Base-by-base conservation (phyloP, 2,329 filamentous ascomycete species). In the Boeremia exigua region DNA sequence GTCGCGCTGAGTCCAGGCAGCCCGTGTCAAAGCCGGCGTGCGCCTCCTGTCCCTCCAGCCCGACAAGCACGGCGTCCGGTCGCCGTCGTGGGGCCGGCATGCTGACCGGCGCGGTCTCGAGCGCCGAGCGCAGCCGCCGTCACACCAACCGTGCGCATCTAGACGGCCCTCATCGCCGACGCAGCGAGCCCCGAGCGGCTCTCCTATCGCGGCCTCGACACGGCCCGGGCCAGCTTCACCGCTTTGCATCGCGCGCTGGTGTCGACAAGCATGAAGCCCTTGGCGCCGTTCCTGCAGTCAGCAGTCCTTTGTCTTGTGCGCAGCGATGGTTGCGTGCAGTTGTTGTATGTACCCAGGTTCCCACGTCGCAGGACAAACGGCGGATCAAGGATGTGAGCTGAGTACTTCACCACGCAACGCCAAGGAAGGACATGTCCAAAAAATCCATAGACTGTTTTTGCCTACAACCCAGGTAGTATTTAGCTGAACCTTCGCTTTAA, bases 81-180 rank as follows among this genome's bases (percentile, higher is more conserved):
- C 70, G 17, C 62, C 68, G 17, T 56, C 59, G 2, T 52, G 66
- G 19, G 66, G 70, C 70, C 1, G 70, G 68, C 11, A 65, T 70
- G 60, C 19, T 67, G 23, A 69, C 69, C 7, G 70, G 70, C 12
- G 58, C 61, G 7, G 61, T 65, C 19, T 23, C 1, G 70, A 71
- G 45, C 19, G 19, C 19, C 19, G 19, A 70, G 67, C 38, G 45
- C 71, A 5, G 47, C 70, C 6, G 69, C 69, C 12, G 68, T 73
- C 3, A 73, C 69, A n/a, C 70, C 70, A 10, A 72, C 68, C 1
- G 70, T 72, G 54, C 63, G 69, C 28, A 61, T 73, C 50, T 71
- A 73, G 54, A 73, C 68, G 4, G 66, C 68, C 23, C 50, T 73
- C 72, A 77, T 72, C 48, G 69, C 72, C 39, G 65, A 72, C 36